phyloP scores from a whole-genome alignment of 139 green algal species.

The Micromonas commoda region DNA sequence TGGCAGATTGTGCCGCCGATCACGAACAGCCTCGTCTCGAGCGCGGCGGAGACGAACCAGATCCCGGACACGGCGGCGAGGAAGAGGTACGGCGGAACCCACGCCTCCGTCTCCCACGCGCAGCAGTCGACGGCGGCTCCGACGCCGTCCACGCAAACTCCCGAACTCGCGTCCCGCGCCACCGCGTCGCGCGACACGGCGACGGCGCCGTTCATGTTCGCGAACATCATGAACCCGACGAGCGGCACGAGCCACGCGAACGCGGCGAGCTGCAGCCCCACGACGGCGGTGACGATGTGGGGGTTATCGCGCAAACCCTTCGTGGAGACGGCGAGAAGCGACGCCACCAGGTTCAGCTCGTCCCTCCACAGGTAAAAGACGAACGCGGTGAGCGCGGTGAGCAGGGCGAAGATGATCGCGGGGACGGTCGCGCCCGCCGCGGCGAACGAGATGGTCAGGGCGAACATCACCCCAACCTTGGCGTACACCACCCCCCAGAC shows the following conservation, averaged over 20 bases:
- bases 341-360: constrained; percentile 21
- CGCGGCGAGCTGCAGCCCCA: not conserved
- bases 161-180: not conserved
- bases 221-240: not conserved
- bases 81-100: not conserved
- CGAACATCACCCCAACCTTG: not conserved
- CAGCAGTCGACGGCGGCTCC: constrained; percentile 16
- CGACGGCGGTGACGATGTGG: not conserved
- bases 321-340: constrained; percentile 12
- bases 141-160: constrained; percentile 7
- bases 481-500: constrained; percentile 21
- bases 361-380: constrained; percentile 15
- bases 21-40: constrained; percentile 17
- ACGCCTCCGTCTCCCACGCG: not conserved
- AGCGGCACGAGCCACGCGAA: constrained; percentile 5
- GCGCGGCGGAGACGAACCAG: constrained; percentile 1
- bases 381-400: not conserved
- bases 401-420: not conserved
- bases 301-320: constrained; percentile 21
- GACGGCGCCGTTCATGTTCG: not conserved
- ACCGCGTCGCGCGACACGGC: not conserved
- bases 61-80: not conserved
- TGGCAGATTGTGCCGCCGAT: constrained; percentile 31
- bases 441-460: not conserved
- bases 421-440: not conserved